These are phyloP conservation scores for Mycena vulgaris DNA, from an alignment of 768 basidiomycete genomes.

Conservation along the genomic window DNA sequence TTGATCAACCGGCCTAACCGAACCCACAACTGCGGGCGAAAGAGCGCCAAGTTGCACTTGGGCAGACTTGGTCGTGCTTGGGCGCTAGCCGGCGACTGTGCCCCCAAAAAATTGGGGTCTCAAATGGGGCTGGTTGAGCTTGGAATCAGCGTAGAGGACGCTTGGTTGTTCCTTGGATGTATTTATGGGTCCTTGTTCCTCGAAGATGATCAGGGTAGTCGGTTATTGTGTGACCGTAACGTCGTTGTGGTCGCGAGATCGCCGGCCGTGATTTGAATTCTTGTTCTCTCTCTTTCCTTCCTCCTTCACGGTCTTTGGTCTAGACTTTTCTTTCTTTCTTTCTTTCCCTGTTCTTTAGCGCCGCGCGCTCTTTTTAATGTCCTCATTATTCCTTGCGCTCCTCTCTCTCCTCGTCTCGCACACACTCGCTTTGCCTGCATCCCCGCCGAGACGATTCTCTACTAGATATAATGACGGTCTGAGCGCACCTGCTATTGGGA, in stretches of 20 bases:
- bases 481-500: slow-evolving; percentile 12
- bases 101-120: background rate
- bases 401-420: slow-evolving; percentile 36
- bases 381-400: slow-evolving; percentile 35
- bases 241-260: background rate
- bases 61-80: background rate
- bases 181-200: slow-evolving; percentile 16
- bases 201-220: background rate
- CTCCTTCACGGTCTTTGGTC: slow-evolving; percentile 27
- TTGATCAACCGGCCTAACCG: background rate
- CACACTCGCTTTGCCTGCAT: slow-evolving; percentile 40
- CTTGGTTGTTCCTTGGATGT: no score
- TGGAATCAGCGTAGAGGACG: no score
- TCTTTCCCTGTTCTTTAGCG: slow-evolving; percentile 41
- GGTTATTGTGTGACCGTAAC: slow-evolving; percentile 1
- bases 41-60: slow-evolving; percentile 1
- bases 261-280: background rate
- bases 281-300: slow-evolving; percentile 24
- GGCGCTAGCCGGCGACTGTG: background rate
- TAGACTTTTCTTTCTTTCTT: slow-evolving; percentile 35
- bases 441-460: slow-evolving; percentile 43
- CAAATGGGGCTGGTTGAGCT: no score
- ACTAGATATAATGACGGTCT: slow-evolving; percentile 34
- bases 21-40: background rate
- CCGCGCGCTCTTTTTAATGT: slow-evolving; percentile 46